phyloP scores from a whole-genome alignment of 768 basidiomycete species.

The Hygrophorus russula region DNA sequence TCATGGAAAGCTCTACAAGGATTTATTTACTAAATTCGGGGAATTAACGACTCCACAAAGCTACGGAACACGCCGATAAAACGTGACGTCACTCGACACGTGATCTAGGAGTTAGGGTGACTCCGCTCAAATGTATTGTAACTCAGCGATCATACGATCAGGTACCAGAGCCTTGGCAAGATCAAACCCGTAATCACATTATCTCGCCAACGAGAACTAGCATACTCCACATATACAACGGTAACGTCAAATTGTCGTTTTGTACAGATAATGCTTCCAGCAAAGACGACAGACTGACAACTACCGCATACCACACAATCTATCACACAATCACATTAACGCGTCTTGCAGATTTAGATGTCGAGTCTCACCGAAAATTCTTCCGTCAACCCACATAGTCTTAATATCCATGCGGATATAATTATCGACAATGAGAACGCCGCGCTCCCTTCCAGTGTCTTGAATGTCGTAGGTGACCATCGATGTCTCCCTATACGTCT shows the following conservation, averaged over 20 bases:
- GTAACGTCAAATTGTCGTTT: constrained; percentile 94
- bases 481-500: constrained; percentile 68
- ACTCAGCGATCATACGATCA: too few species aligned
- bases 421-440: constrained; percentile 72
- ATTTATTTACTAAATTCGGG: too few species aligned
- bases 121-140: too few species aligned
- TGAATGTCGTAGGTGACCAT: constrained; percentile 78
- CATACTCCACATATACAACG: constrained; percentile 93
- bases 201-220: constrained; percentile 39
- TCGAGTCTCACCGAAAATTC: constrained; percentile 58
- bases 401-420: constrained; percentile 56
- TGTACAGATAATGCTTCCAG: constrained; percentile 91
- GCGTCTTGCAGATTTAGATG: neutral
- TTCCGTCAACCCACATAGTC: constrained; percentile 58
- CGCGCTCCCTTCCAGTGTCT: constrained; percentile 86
- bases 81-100: too few species aligned
- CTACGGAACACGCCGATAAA: too few species aligned
- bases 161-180: too few species aligned
- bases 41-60: too few species aligned
- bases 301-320: constrained; percentile 55
- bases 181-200: too few species aligned
- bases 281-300: constrained; percentile 52
- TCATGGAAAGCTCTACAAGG: neutral
- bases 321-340: constrained; percentile 20
- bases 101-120: too few species aligned